Base-by-base conservation (phyloP, 768 basidiomycete species). In the Cyclocybe cylindracea region DNA sequence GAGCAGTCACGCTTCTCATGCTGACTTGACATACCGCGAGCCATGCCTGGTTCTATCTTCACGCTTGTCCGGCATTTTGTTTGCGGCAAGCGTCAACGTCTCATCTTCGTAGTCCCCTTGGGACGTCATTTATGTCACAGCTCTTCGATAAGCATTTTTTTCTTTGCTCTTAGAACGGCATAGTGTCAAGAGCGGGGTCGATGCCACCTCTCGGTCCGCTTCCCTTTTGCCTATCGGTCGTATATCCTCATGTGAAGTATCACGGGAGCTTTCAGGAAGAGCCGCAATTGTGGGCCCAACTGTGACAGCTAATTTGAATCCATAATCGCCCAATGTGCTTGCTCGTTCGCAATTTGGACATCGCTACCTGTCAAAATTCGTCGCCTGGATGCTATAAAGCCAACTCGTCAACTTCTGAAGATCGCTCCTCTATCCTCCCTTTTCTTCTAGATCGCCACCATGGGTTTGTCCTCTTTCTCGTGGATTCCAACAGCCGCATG, bases 21-120 rank as follows among this genome's bases (percentile, higher is more conserved):
- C 57, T 64, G 66, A 67, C 67, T 66, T 70, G 66, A 66, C 66
- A 69, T 66, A 70, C 62, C 59, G 57, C 65, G 60, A 64, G 61
- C 65, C 65, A 61, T 62, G 56, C 57, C 57, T 56, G 59, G 16
- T 57, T 59, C 59, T 50, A 61, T 61, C 54, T 49, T 46, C 36
- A 44, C 36, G 35, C 53, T 54, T 44, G 35, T 43, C 46, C 49
- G 43, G 51, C 16, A 44, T 39, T 51, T 54, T 48, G 38, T 39
- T 42, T 55, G 61, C 55, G 57, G 58, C 51, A 58, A 50, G 55
- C 51, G 52, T 55, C 58, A 56, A 60, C 44, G 56, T 35, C 45
- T 50, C 43, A 34, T 51, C 48, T 57, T 47, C 53, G 37, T 44
- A 35, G 32, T 50, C 48, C 42, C 38, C 36, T 46, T 36, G 41